Evolutionary conservation across 1,284 basidiomycete species (phyloP).

Genomic region (Schizopora paradoxa): DNA sequence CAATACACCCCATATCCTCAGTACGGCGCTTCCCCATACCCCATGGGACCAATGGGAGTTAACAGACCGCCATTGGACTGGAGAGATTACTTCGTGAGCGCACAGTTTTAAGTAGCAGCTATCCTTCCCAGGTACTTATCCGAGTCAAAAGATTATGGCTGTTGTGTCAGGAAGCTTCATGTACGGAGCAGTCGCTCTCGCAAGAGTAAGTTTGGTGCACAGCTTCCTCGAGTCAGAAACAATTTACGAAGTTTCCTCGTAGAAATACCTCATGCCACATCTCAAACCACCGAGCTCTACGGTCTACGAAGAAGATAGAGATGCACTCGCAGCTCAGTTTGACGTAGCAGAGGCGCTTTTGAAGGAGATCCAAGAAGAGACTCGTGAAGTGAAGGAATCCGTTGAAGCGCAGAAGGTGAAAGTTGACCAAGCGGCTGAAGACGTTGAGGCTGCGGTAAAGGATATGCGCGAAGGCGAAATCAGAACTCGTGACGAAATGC

Average conservation of each 20-base stretch:
- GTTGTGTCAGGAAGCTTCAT: constrained; percentile 86
- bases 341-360: constrained; percentile 85
- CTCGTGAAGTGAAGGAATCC: constrained; percentile 65
- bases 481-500: constrained; percentile 84
- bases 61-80: constrained; percentile 70
- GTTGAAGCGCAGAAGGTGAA: constrained; percentile 81
- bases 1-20: constrained; percentile 23
- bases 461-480: constrained; percentile 77
- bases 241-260: constrained; percentile 1
- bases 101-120: neutral
- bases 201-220: constrained; percentile 59
- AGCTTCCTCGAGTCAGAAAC: constrained; percentile 4
- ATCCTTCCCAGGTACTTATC: constrained; percentile 17
- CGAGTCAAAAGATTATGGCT: constrained; percentile 72
- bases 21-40: constrained; percentile 39
- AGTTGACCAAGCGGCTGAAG: constrained; percentile 73
- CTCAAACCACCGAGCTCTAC: constrained; percentile 85
- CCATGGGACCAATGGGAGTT: constrained; percentile 32
- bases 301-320: constrained; percentile 86
- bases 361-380: constrained; percentile 77
- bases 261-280: constrained; percentile 93
- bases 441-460: constrained; percentile 75
- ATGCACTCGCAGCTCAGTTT: constrained; percentile 85
- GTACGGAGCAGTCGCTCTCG: constrained; percentile 85
- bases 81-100: constrained; percentile 89